Percentiles rank a stretch among this genome's conserved stretches.
Evolutionary conservation across 768 basidiomycete species (phyloP).

Genomic region (Mycena vitilis): DNA sequence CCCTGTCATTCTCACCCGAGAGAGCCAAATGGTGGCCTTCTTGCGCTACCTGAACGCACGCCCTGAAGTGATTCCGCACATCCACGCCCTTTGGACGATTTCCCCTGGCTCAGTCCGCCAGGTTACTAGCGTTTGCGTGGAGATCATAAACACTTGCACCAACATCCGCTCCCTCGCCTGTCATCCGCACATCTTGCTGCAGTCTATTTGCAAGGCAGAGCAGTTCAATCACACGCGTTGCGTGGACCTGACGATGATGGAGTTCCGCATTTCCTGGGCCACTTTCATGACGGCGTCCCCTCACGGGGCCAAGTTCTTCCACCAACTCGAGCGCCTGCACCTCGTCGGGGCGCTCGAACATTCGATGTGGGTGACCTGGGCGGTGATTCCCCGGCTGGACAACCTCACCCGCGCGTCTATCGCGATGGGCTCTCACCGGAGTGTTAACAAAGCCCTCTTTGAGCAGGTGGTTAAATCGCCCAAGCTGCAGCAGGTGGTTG

Average conservation of each 20-base stretch:
- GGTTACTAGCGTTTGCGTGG: background rate
- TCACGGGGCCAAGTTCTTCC: conserved; percentile 4
- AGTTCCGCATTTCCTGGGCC: conserved; percentile 27
- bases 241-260: conserved; percentile 30
- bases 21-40: conserved; percentile 19
- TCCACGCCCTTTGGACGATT: conserved; percentile 33
- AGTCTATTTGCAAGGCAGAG: background rate
- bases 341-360: conserved; percentile 29
- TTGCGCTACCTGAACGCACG: background rate
- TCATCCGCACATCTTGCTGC: conserved; percentile 21
- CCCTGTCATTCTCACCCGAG: conserved; percentile 9
- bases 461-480: conserved; percentile 24
- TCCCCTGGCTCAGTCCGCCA: conserved; percentile 8
- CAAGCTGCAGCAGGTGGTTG: conserved; percentile 32
- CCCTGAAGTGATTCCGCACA: conserved; percentile 24
- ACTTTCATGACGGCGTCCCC: background rate
- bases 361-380: conserved; percentile 1
- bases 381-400: conserved; percentile 19
- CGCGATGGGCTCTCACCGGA: conserved; percentile 25
- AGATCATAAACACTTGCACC: conserved; percentile 32
- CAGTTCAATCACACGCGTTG: conserved; percentile 21
- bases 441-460: conserved; percentile 8
- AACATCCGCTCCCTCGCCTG: conserved; percentile 31
- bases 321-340: conserved; percentile 29
- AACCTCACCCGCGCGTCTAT: conserved; percentile 30